Evolutionary conservation across 1,284 basidiomycete genomes (phyloP).

Genomic region (Trametes sp.): DNA sequence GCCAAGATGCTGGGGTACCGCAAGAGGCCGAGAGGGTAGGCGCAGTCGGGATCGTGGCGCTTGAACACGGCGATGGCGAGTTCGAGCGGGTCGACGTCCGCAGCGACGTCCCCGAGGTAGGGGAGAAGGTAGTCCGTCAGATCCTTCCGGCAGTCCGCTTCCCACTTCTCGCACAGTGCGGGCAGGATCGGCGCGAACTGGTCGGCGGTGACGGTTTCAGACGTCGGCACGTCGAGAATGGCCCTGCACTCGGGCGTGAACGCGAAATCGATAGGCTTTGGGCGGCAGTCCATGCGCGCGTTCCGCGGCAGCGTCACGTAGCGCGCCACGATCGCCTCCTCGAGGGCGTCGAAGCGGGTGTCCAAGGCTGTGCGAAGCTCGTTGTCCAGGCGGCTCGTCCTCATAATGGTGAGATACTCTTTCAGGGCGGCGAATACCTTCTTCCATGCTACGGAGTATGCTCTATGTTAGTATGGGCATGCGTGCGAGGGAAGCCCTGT

Average conservation of each 20-base stretch:
- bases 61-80: constrained; percentile 13
- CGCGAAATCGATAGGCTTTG: constrained; percentile 11
- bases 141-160: neutral
- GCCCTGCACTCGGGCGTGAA: constrained; percentile 1
- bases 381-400: neutral
- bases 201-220: constrained; percentile 1
- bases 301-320: constrained; percentile 12
- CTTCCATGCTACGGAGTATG: constrained; percentile 2
- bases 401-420: neutral
- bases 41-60: neutral
- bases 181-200: constrained; percentile 3
- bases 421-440: neutral
- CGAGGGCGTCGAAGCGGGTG: constrained; percentile 2
- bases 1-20: constrained; percentile 3
- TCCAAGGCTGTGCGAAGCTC: neutral
- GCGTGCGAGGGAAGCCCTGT: no score
- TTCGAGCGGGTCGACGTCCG: constrained; percentile 1
- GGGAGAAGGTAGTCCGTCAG: neutral
- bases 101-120: neutral
- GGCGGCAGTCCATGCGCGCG: constrained; percentile 9
- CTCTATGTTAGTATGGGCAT: neutral
- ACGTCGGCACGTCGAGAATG: constrained; percentile 3
- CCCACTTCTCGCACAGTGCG: neutral
- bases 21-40: neutral
- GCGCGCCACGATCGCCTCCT: neutral